Conservation (phyloP, 2,329 filamentous ascomycete genomes). For the Aspergillus flavus region DNA sequence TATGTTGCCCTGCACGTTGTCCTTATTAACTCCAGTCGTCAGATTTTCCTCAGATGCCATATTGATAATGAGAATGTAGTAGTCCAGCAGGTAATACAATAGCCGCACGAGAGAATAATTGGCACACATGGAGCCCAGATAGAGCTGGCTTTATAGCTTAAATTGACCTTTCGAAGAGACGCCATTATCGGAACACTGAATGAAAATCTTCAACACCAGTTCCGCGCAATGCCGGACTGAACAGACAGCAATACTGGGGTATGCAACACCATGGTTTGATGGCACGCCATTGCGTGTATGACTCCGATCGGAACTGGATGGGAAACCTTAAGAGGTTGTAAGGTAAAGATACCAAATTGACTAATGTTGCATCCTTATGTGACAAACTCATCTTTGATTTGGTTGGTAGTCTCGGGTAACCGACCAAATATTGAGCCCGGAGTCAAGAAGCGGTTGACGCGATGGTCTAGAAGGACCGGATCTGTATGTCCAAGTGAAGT, state of each 20-base stretch:
- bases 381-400: background rate
- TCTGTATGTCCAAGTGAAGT: background rate
- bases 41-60: slow-evolving; percentile 1
- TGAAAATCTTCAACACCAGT: background rate
- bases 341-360: background rate
- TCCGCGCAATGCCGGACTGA: background rate
- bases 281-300: background rate
- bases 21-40: background rate
- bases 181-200: background rate
- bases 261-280: background rate
- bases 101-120: background rate
- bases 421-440: background rate
- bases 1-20: slow-evolving; percentile 22
- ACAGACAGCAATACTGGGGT: background rate
- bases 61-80: background rate
- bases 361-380: background rate
- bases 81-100: background rate
- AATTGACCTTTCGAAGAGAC: background rate
- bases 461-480: background rate
- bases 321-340: background rate
- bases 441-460: background rate
- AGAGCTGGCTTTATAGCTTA: background rate
- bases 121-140: background rate
- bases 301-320: background rate
- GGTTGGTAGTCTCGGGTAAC: background rate